Conservation (phyloP, 306 rosid genomes). For the Cicer bijugum region DNA sequence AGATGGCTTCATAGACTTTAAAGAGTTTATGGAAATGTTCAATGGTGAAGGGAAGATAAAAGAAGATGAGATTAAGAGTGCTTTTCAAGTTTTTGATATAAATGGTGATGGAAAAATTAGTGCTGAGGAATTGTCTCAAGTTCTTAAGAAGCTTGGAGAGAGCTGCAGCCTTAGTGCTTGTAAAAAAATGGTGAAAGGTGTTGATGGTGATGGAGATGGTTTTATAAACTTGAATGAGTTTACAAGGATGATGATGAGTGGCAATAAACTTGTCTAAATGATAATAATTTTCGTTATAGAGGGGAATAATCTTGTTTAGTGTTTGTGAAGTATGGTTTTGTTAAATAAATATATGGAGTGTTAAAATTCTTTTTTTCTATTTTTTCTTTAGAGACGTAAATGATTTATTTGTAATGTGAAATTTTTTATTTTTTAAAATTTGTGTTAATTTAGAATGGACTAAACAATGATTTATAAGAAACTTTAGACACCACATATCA, state of each 20-base stretch:
- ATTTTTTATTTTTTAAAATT: not conserved
- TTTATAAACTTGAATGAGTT: conserved; percentile 72
- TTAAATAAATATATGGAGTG: not conserved
- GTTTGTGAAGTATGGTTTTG: conserved; percentile 7
- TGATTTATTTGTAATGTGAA: too few species aligned
- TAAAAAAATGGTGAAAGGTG: conserved; percentile 69
- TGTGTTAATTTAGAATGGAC: too few species aligned
- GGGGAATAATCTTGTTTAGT: conserved; percentile 17
- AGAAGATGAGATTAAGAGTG: conserved; percentile 58
- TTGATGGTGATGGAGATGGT: conserved; percentile 78
- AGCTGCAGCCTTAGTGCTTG: conserved; percentile 60
- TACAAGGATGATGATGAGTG: conserved; percentile 64
- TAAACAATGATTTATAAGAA: too few species aligned
- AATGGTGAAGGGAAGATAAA: conserved; percentile 48
- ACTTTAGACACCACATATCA: too few species aligned
- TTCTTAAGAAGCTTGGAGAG: conserved; percentile 71
- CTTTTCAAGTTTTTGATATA: conserved; percentile 73
- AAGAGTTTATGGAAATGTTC: conserved; percentile 68
- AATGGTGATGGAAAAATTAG: conserved; percentile 84
- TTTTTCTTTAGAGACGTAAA: too few species aligned
- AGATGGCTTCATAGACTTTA: conserved; percentile 70
- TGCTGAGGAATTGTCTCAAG: conserved; percentile 68
- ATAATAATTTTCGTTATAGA: not conserved
- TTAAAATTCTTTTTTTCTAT: not conserved
- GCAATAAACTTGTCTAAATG: conserved; percentile 46